Base-by-base conservation (phyloP, 75 land plant genomes). In the Sequoia sempervirens region DNA sequence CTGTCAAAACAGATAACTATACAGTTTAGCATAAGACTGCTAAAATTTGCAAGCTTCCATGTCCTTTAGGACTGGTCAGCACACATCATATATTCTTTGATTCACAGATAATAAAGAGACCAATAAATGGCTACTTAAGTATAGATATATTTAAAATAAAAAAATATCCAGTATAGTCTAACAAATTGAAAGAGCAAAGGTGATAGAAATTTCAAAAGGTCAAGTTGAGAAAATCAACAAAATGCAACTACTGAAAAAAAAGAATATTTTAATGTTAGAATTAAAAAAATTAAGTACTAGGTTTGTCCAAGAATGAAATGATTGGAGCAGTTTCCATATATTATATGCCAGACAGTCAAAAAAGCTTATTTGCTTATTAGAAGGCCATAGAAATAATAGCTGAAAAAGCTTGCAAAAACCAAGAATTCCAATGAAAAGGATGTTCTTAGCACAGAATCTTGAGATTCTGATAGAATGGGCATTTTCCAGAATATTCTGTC, bases 1-100 rank as follows among this genome's bases (percentile, higher is more conserved):
- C 99, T 98, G 86, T 79, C 75, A 83, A 13, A 84, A 70, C 14
- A 70, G 36, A 70, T 68, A 11, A n/a, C 36, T 32, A 28, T 30
- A n/a, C 28, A 78, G 80, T 78, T 78, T 26, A 45, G n/a, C 14
- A 45, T 11, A 78, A 2, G 13, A 30, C 4, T 13, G 28, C 28
- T 18, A 32, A 78, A 78, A 78, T 8, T 40, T 78, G 34, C 32
- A 78, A 45, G 52, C 28, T 45, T 78, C 30, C 32, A 45, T n/a
- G 5, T 0, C 50, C 28, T 78, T 43, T 75, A 32, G 41, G 4
- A 78, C 46, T n/a, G 46, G 50, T 11, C 46, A 2, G 14, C 80
- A n/a, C 28, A n/a, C 30, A 45, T 45, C 23, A 45, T 26, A 45
- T 45, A 43, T 7, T 40, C 30, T 78, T 78, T 78, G 15, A 78